A percentile compares a stretch with the other conserved stretches of the same genome.
These are phyloP conservation scores for Epichloe uncinata DNA, from an alignment of 2,329 filamentous ascomycete genomes.

Conservation along the genomic window DNA sequence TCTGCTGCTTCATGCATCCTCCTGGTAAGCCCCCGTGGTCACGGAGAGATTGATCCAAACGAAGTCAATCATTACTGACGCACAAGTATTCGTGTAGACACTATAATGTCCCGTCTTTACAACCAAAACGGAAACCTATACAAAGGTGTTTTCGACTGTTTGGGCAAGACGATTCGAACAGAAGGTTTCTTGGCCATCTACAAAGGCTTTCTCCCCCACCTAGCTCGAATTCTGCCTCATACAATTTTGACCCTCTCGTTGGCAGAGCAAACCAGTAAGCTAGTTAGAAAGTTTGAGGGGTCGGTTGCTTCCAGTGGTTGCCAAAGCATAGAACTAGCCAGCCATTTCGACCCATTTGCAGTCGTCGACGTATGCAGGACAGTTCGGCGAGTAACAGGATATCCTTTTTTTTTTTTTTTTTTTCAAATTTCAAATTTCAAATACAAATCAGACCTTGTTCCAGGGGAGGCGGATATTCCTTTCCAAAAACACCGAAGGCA, in stretches of 20 bases:
- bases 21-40: constrained; percentile 46
- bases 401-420: background rate
- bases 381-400: background rate
- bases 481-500: constrained; percentile 6
- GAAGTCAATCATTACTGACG: constrained; percentile 2
- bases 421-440: background rate
- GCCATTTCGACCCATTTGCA: background rate
- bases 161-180: constrained; percentile 79
- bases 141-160: constrained; percentile 79
- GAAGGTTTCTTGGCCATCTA: constrained; percentile 90
- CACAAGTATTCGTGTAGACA: constrained; percentile 41
- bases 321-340: constrained; percentile 11
- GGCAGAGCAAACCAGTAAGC: constrained; percentile 93
- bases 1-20: constrained; percentile 96
- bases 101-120: constrained; percentile 97
- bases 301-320: constrained; percentile 32
- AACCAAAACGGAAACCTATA: constrained; percentile 99
- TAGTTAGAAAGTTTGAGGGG: constrained; percentile 67
- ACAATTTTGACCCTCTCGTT: constrained; percentile 87
- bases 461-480: background rate
- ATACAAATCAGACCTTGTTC: background rate
- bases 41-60: background rate
- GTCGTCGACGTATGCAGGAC: background rate
- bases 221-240: constrained; percentile 88
- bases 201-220: constrained; percentile 95